These are phyloP conservation scores for Suillus discolor DNA, from an alignment of 768 basidiomycete genomes.

Conservation along the genomic window DNA sequence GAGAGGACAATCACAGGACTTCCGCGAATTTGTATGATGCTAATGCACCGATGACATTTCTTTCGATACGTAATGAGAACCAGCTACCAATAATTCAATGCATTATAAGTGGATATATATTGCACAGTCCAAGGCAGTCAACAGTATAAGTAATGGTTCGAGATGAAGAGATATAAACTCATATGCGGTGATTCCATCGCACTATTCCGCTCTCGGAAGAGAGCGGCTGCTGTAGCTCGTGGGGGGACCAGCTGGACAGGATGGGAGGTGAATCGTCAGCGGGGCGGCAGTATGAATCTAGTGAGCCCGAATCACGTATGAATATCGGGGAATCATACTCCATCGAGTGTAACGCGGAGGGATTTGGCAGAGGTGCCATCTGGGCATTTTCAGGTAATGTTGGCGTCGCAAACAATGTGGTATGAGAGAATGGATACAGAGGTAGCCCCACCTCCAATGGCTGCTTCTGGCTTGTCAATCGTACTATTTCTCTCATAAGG, in stretches of 20 bases:
- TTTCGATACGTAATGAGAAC: not conserved
- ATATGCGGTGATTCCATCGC: not conserved
- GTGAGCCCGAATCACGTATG: not conserved
- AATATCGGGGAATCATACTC: not conserved
- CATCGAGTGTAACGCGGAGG: conserved; percentile 3
- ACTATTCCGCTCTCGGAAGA: not conserved
- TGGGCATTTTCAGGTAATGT: conserved; percentile 35
- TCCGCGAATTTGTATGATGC: conserved; percentile 11
- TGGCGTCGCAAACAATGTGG: conserved; percentile 59
- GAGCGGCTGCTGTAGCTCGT: not conserved
- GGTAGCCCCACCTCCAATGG: conserved; percentile 82
- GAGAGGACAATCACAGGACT: conserved; percentile 26
- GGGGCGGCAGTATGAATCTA: conserved; percentile 1
- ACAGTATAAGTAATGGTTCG: not conserved
- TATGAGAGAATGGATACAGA: conserved; percentile 79
- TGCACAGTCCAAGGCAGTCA: not conserved
- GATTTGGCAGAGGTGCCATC: conserved; percentile 33
- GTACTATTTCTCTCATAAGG: conserved; percentile 82
- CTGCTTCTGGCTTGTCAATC: conserved; percentile 78
- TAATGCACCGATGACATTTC: conserved; percentile 4
- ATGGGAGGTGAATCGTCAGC: not conserved
- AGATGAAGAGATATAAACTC: not conserved
- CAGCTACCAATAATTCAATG: not conserved
- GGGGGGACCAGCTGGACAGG: not conserved
- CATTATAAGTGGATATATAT: not conserved